Evolutionary conservation across 2,329 filamentous ascomycete species (phyloP).

Genomic region (Apiospora koreana): DNA sequence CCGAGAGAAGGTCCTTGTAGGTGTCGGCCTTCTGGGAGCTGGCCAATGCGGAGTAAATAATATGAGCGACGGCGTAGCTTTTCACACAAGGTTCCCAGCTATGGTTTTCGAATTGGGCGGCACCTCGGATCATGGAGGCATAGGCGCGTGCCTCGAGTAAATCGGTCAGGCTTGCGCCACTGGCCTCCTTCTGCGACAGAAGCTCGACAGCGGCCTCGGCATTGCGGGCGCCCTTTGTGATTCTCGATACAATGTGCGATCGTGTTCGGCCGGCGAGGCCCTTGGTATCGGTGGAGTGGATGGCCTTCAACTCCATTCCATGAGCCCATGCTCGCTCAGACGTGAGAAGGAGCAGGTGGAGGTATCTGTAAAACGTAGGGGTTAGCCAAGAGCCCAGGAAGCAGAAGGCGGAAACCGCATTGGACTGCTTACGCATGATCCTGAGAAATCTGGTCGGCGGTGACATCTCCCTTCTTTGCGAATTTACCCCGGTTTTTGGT

Average conservation of each 20-base stretch:
- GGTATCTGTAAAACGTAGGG: slow-evolving; percentile 57
- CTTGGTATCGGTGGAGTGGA: slow-evolving; percentile 77
- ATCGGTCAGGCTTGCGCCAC: slow-evolving; percentile 69
- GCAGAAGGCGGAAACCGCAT: neutral
- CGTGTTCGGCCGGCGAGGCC: slow-evolving; percentile 78
- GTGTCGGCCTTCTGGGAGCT: slow-evolving; percentile 68
- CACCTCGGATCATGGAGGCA: slow-evolving; percentile 72
- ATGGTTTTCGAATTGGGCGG: slow-evolving; percentile 83
- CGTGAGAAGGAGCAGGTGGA: slow-evolving; percentile 77
- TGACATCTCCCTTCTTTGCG: slow-evolving; percentile 67
- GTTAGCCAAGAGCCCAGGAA: slow-evolving; percentile 15
- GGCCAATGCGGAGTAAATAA: slow-evolving; percentile 80
- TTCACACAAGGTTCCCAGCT: slow-evolving; percentile 78
- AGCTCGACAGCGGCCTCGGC: slow-evolving; percentile 69
- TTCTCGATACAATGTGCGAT: slow-evolving; percentile 84
- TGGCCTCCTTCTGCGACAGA: slow-evolving; percentile 63
- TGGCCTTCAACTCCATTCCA: slow-evolving; percentile 90
- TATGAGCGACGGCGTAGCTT: slow-evolving; percentile 73
- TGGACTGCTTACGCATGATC: slow-evolving; percentile 70
- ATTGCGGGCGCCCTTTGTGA: slow-evolving; percentile 75
- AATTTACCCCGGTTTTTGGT: slow-evolving; percentile 89
- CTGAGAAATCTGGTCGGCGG: slow-evolving; percentile 71
- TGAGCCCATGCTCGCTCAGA: slow-evolving; percentile 94
- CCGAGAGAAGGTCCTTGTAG: slow-evolving; percentile 82
- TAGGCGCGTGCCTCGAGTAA: slow-evolving; percentile 87